Percentiles rank a stretch among this genome's conserved stretches.
Conservation (phyloP, 1,284 basidiomycete species). For the Trametes pubescens region DNA sequence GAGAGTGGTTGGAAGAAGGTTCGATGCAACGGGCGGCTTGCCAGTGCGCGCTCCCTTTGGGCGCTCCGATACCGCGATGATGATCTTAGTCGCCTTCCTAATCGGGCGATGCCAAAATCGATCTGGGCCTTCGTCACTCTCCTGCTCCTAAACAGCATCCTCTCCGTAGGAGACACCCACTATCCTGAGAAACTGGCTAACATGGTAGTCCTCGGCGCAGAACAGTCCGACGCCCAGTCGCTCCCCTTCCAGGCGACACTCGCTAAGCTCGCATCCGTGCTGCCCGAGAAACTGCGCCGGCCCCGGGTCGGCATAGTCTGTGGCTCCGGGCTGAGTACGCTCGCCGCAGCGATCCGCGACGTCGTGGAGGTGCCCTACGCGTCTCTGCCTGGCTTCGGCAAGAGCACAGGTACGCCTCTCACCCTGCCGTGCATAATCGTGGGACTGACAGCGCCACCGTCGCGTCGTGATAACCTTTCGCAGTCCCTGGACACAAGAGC, state of each 20-base stretch:
- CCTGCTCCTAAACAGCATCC: background rate
- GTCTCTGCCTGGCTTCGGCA: slow-evolving; percentile 70
- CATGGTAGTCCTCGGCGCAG: slow-evolving; percentile 20
- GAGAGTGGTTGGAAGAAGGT: background rate
- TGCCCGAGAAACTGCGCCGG: slow-evolving; percentile 54
- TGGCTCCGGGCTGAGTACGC: slow-evolving; percentile 77
- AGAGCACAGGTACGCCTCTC: slow-evolving; percentile 68
- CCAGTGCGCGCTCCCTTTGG: background rate
- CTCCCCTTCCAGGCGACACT: slow-evolving; percentile 50
- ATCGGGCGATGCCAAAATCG: slow-evolving; percentile 4
- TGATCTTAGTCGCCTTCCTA: slow-evolving; percentile 6
- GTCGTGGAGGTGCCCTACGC: slow-evolving; percentile 66
- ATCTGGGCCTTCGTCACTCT: background rate
- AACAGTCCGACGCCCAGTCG: slow-evolving; percentile 14
- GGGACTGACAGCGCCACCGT: background rate
- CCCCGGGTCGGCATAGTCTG: slow-evolving; percentile 82
- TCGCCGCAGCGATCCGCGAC: slow-evolving; percentile 64
- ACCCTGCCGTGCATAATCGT: background rate
- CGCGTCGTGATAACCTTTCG: background rate
- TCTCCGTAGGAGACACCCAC: background rate
- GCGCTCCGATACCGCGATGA: slow-evolving; percentile 1
- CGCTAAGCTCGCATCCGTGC: slow-evolving; percentile 44
- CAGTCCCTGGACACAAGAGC: slow-evolving; percentile 81
- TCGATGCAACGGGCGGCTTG: background rate
- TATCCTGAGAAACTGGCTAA: background rate